These are phyloP conservation scores for Effrenium voratum DNA, from an alignment of 73 alveolate species.

Conservation along the genomic window DNA sequence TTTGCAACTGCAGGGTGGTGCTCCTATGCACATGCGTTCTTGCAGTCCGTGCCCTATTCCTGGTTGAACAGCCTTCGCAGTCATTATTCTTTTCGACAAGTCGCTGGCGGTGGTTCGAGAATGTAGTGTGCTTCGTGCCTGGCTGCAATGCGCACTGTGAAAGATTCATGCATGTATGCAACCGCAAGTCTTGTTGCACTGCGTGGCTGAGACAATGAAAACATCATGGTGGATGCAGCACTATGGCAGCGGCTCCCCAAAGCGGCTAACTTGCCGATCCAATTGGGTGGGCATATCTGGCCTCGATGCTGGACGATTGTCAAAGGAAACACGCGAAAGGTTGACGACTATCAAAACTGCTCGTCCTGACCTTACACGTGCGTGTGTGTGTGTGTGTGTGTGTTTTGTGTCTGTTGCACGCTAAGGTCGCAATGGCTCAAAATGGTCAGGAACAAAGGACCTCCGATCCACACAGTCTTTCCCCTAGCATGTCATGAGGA, in stretches of 20 bases:
- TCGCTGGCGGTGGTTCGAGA: slow-evolving; percentile 40
- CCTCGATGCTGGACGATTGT: background rate
- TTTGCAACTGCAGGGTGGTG: background rate
- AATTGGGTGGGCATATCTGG: background rate
- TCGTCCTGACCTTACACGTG: background rate
- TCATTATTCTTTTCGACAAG: background rate
- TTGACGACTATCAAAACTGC: too few species aligned
- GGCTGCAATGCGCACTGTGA: background rate
- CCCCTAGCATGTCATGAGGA: background rate
- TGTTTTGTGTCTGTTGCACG: background rate
- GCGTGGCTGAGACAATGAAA: too few species aligned
- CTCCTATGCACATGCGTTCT: background rate
- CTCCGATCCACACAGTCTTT: background rate
- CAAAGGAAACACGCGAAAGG: background rate
- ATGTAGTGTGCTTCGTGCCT: background rate
- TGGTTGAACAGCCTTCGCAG: slow-evolving; percentile 39
- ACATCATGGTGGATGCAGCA: slow-evolving; percentile 33
- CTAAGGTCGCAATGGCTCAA: background rate
- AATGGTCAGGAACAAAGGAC: background rate
- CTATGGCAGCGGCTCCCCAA: slow-evolving; percentile 9
- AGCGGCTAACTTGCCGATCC: background rate
- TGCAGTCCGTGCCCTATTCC: background rate
- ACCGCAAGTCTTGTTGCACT: background rate
- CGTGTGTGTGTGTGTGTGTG: background rate
- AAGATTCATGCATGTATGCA: background rate